A percentile compares a stretch with the other conserved stretches of the same genome.
Evolutionary conservation across 2,329 filamentous ascomycete species (phyloP).

Genomic region (Stachybotrys chartarum): DNA sequence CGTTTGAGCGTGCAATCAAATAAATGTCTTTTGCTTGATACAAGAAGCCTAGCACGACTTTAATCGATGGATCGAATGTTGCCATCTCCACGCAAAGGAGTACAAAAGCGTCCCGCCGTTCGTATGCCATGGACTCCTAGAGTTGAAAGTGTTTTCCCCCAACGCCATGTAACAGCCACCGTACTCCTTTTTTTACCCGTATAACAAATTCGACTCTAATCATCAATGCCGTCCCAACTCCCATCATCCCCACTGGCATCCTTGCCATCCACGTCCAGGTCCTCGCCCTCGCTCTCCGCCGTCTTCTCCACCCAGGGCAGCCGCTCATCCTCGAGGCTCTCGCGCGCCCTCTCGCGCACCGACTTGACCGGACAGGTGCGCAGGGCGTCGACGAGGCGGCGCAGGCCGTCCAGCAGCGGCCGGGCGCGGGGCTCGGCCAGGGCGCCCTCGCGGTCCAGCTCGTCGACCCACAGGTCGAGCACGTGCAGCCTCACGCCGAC

Average conservation of each 20-base stretch:
- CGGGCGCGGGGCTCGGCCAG: slow-evolving; percentile 29
- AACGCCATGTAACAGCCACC: slow-evolving; percentile 13
- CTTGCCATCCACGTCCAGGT: slow-evolving; percentile 29
- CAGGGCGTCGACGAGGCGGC: slow-evolving; percentile 49
- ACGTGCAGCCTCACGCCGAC: slow-evolving; percentile 83
- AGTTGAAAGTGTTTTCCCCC: slow-evolving; percentile 5
- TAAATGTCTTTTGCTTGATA: too few relatives aligned
- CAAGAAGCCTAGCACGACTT: neutral
- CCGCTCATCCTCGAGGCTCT: slow-evolving; percentile 67
- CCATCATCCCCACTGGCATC: slow-evolving; percentile 28
- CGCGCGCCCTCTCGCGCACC: slow-evolving; percentile 61
- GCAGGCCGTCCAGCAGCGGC: slow-evolving; percentile 45
- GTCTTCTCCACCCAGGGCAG: slow-evolving; percentile 44
- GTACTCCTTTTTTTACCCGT: neutral
- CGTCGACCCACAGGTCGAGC: slow-evolving; percentile 86
- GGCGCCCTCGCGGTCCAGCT: slow-evolving; percentile 65
- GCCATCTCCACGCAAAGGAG: too few relatives aligned
- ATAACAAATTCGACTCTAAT: slow-evolving; percentile 27
- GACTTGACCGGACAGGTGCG: slow-evolving; percentile 59
- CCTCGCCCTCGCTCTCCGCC: slow-evolving; percentile 24
- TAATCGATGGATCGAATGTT: too few relatives aligned
- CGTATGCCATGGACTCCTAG: neutral
- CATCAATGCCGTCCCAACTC: slow-evolving; percentile 64
- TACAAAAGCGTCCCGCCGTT: too few relatives aligned
- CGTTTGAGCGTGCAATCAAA: too few relatives aligned